These are phyloP conservation scores for Podospora sp. DNA, from an alignment of 495 filamentous ascomycete genomes.

Conservation along the genomic window DNA sequence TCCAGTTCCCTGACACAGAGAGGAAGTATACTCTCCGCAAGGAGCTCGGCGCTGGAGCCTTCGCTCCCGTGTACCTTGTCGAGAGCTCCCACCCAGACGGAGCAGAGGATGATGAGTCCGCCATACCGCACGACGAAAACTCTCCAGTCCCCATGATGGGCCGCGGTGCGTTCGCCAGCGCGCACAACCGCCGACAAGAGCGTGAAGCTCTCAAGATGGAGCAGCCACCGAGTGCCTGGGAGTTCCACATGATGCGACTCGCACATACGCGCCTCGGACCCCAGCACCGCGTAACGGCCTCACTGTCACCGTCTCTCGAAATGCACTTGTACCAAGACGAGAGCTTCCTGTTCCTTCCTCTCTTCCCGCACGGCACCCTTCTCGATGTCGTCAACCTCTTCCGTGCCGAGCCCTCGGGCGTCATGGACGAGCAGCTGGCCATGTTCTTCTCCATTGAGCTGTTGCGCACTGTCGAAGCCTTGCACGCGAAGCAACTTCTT, in stretches of 20 bases:
- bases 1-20: conserved; percentile 61
- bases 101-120: conserved; percentile 45
- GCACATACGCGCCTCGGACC: conserved; percentile 72
- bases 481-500: conserved; percentile 77
- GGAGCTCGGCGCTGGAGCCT: conserved; percentile 92
- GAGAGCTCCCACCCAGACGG: conserved; percentile 62
- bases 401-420: conserved; percentile 66
- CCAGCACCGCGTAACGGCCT: conserved; percentile 67
- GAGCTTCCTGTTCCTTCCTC: conserved; percentile 82
- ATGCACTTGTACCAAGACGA: conserved; percentile 87
- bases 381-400: conserved; percentile 90
- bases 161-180: conserved; percentile 51
- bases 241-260: conserved; percentile 92
- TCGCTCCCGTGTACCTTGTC: conserved; percentile 89
- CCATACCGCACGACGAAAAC: conserved; percentile 49
- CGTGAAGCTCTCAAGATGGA: conserved; percentile 95
- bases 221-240: conserved; percentile 81
- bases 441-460: conserved; percentile 97
- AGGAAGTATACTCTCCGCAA: conserved; percentile 74
- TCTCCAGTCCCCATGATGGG: conserved; percentile 48
- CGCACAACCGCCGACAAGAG: conserved; percentile 48
- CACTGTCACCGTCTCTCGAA: conserved; percentile 78
- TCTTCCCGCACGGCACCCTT: conserved; percentile 85
- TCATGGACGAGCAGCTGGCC: conserved; percentile 82
- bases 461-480: conserved; percentile 81